Conservation (phyloP, 164 flowering plant species). For the Piper betle region DNA sequence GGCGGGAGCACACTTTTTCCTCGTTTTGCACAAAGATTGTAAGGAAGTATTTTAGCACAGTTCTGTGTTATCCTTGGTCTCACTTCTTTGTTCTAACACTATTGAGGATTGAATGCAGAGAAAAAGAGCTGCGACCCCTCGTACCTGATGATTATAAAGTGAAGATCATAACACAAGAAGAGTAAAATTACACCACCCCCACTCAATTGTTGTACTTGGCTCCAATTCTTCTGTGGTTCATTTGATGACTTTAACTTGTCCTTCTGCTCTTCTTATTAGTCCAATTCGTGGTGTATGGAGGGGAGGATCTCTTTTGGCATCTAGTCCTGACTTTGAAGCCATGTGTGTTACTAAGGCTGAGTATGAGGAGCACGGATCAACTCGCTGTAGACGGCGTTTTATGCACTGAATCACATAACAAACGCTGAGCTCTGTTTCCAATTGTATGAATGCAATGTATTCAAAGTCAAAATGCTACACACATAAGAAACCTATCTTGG, state of each 20-base stretch:
- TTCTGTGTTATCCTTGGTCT: not conserved
- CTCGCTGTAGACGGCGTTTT: slow-evolving; percentile 76
- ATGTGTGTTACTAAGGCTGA: slow-evolving; percentile 92
- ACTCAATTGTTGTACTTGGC: not conserved
- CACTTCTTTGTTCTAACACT: not conserved
- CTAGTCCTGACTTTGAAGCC: slow-evolving; percentile 89
- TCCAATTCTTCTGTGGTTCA: too few relatives aligned
- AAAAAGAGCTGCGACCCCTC: slow-evolving; percentile 90
- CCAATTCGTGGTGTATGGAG: slow-evolving; percentile 93
- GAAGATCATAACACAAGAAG: slow-evolving; percentile 83
- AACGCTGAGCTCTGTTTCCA: not conserved
- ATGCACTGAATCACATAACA: slow-evolving; percentile 28
- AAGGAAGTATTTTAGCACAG: slow-evolving; percentile 17
- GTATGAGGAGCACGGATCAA: slow-evolving; percentile 90
- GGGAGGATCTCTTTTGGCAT: slow-evolving; percentile 94
- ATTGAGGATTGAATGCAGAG: slow-evolving; percentile 24
- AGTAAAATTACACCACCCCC: slow-evolving; percentile 30
- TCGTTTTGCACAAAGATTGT: slow-evolving; percentile 82
- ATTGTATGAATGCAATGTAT: not conserved
- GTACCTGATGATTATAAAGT: slow-evolving; percentile 77
- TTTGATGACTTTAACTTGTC: not conserved
- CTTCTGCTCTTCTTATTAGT: slow-evolving; percentile 25
- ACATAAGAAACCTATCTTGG: too few relatives aligned
- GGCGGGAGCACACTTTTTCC: slow-evolving; percentile 95
- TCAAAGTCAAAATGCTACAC: too few relatives aligned